A percentile compares a stretch with the other conserved stretches of the same genome.
Conservation (phyloP, 1,284 basidiomycete genomes). For the Takashimella tepidaria region DNA sequence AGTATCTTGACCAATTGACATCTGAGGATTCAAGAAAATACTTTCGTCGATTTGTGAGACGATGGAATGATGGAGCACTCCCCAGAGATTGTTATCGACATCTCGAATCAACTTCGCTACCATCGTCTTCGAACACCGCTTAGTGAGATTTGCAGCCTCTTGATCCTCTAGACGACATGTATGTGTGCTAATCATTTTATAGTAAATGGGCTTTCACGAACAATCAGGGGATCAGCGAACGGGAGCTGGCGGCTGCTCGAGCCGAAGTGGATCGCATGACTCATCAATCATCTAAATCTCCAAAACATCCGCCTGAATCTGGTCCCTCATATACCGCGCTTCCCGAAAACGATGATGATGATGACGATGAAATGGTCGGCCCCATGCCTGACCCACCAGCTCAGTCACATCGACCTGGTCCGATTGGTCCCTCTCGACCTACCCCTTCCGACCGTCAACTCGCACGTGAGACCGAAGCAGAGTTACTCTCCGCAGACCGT, state of each 20-base stretch:
- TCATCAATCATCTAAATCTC: neutral
- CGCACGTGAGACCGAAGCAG: constrained; percentile 29
- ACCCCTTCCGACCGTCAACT: constrained; percentile 38
- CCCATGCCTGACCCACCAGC: neutral
- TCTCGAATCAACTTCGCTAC: constrained; percentile 14
- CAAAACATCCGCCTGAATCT: neutral
- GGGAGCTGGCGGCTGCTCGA: constrained; percentile 15
- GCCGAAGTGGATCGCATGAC: constrained; percentile 12
- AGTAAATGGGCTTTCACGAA: constrained; percentile 41
- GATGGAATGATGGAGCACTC: constrained; percentile 46
- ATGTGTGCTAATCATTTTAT: neutral
- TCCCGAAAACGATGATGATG: neutral
- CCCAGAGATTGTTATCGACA: constrained; percentile 28
- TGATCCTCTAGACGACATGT: neutral
- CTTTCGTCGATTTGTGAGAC: constrained; percentile 44
- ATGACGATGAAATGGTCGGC: constrained; percentile 1
- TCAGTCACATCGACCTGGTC: neutral
- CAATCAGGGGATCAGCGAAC: constrained; percentile 20
- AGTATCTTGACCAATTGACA: constrained; percentile 45
- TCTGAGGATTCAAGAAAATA: constrained; percentile 42
- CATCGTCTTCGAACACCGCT: constrained; percentile 32
- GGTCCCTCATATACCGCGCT: neutral
- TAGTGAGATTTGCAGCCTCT: constrained; percentile 32
- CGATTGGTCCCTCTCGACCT: constrained; percentile 25
- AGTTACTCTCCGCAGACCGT: constrained; percentile 13